Evolutionary conservation across 106 monocot species (phyloP), one percentile per base, ranked within the genome.

Genomic region (Iris macrosiphon): DNA sequence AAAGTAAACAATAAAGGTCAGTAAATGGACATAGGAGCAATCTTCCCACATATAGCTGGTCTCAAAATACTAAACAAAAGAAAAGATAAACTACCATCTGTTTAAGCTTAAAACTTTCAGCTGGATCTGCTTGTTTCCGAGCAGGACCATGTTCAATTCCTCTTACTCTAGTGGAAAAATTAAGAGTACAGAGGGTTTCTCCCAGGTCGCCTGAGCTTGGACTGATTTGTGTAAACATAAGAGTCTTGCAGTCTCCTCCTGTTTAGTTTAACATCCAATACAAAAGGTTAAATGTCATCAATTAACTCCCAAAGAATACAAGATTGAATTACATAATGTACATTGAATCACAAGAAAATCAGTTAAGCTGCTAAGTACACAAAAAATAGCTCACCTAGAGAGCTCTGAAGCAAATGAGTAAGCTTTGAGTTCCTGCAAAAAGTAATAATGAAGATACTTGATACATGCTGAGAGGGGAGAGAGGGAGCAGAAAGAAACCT

Each of bases 191-290:
- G 17, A 89, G 62, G 7, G 96, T 89, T 66, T 96, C 96, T 27
- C 89, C 96, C 32, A 80, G 25, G 55, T 96, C 96, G 4, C 75
- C 71, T 38, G 85, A 83, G 49, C 89, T 83, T 35, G 96, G 89
- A 40, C 96, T 96, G 35, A 96, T 90, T 60, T 96, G 96, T 39
- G 78, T 86, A 61, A 96, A 76, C 96, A 96, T 96, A 2, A 96
- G 72, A 17, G 96, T 90, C 64, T 96, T 96, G 82, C 96, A 96
- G 53, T 90, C 96, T 19, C 96, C 89, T 32, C 95, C 95, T 95
- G 67, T 67, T 70, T 46, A 24, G 43, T 54, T 34, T 15, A 32
- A 14, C 4, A 49, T 30, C 7, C 38, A 27, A 59, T 28, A 22
- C 22, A 8, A 31, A 42, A 45, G 26, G 12, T 39, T 2, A 20